Conservation (phyloP, 306 rosid genomes). For the Cotoneaster glaucophyllus region DNA sequence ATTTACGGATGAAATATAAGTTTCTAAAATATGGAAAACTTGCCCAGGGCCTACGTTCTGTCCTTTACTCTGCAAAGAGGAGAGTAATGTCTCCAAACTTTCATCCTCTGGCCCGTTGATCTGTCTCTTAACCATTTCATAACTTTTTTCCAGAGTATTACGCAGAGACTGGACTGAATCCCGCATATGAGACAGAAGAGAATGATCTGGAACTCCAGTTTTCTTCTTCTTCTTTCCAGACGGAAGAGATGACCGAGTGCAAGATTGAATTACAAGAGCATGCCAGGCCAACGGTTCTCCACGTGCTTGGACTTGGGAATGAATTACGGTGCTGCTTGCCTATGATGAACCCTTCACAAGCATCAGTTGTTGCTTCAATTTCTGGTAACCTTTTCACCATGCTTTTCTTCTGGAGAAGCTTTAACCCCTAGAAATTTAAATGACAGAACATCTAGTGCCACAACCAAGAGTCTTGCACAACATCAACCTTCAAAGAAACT, state of each 20-base stretch:
- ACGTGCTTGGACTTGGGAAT: neutral
- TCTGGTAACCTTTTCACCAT: neutral
- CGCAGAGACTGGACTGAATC: slow-evolving; percentile 51
- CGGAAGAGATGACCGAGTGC: slow-evolving; percentile 67
- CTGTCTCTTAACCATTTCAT: slow-evolving; percentile 50
- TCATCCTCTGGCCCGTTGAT: slow-evolving; percentile 50
- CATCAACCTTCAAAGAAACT: neutral
- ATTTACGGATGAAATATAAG: slow-evolving; percentile 35
- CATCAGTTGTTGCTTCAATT: neutral
- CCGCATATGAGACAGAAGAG: slow-evolving; percentile 33
- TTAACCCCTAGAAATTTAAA: neutral
- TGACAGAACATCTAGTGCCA: neutral
- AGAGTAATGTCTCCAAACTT: slow-evolving; percentile 46
- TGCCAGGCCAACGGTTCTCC: slow-evolving; percentile 91
- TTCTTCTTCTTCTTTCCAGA: slow-evolving; percentile 87
- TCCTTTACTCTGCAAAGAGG: slow-evolving; percentile 34
- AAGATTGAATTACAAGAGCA: slow-evolving; percentile 73
- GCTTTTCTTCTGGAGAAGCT: slow-evolving; percentile 25
- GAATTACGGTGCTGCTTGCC: neutral
- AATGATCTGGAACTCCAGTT: slow-evolving; percentile 49
- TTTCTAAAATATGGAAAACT: slow-evolving; percentile 47
- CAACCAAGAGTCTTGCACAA: neutral
- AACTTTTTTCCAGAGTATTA: slow-evolving; percentile 43
- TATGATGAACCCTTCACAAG: neutral
- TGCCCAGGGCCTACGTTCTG: slow-evolving; percentile 67